Evolutionary conservation across 805 yeast genomes (phyloP).

Genomic region (Metschnikowia borealis): DNA sequence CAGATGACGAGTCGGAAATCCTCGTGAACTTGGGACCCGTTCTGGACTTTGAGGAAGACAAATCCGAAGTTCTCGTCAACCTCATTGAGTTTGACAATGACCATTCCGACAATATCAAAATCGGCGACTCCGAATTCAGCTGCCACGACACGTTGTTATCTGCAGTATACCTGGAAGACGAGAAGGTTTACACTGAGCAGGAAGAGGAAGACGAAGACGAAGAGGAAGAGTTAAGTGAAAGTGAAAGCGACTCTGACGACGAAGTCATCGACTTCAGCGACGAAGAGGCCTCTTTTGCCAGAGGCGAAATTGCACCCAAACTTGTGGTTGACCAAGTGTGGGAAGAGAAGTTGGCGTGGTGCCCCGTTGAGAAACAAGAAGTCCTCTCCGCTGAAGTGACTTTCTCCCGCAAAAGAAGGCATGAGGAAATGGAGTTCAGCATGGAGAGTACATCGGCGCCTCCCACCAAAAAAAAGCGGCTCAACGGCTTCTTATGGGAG

Average conservation of each 20-base stretch:
- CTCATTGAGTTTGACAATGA: neutral
- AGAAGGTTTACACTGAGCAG: too few relatives aligned
- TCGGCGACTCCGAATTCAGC: neutral
- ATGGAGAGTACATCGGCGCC: neutral
- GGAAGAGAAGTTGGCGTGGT: neutral
- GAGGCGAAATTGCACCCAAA: too few relatives aligned
- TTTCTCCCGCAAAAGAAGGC: conserved; percentile 8
- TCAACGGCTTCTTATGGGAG: conserved; percentile 26
- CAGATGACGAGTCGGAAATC: conserved; percentile 1
- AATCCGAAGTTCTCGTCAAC: neutral
- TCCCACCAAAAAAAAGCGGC: conserved; percentile 14
- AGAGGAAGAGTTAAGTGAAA: neutral
- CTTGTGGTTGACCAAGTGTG: neutral
- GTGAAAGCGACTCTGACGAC: neutral
- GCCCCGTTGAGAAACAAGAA: neutral
- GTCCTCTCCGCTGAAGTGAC: neutral
- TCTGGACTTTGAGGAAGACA: neutral
- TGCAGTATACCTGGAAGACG: too few relatives aligned
- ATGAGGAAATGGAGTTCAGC: conserved; percentile 5
- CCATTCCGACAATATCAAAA: neutral
- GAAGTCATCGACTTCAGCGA: neutral
- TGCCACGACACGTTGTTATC: too few relatives aligned
- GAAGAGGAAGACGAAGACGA: too few relatives aligned
- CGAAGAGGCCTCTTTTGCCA: neutral
- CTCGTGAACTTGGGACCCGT: neutral